phyloP scores from a whole-genome alignment of 805 yeast genomes.

The Candida parachauliodes region DNA sequence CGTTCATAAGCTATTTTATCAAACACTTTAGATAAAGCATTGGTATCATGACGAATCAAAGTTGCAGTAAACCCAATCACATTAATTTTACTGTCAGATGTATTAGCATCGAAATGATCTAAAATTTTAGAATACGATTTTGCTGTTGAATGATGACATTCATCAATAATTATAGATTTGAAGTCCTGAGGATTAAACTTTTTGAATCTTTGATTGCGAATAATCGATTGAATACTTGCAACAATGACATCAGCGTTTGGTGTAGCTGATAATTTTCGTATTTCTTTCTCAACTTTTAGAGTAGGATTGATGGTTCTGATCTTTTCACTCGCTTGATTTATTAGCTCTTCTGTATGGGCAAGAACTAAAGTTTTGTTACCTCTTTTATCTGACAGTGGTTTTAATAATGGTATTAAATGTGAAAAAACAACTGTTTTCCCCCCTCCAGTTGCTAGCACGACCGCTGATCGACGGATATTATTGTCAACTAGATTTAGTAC shows the following conservation, averaged over 20 bases:
- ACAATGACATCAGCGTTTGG: conserved; percentile 60
- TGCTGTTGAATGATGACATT: conserved; percentile 90
- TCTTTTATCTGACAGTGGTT: conserved; percentile 21
- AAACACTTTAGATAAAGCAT: conserved; percentile 52
- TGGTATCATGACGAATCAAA: conserved; percentile 69
- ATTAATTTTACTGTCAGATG: conserved; percentile 41
- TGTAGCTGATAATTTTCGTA: conserved; percentile 50
- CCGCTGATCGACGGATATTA: conserved; percentile 62
- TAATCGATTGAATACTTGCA: conserved; percentile 72
- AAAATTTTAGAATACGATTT: conserved; percentile 57
- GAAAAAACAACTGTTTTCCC: conserved; percentile 86
- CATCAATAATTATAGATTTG: conserved; percentile 79
- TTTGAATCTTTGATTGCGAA: conserved; percentile 42
- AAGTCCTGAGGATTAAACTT: conserved; percentile 55
- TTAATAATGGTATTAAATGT: conserved; percentile 46
- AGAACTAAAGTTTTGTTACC: conserved; percentile 52
- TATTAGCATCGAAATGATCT: conserved; percentile 51
- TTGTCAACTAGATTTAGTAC: conserved; percentile 46
- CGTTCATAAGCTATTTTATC: conserved; percentile 74
- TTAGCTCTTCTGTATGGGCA: conserved; percentile 80
- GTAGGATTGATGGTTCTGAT: conserved; percentile 48
- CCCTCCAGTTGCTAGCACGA: conserved; percentile 89
- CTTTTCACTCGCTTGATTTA: conserved; percentile 60
- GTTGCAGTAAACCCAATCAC: conserved; percentile 91
- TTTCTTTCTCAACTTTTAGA: conserved; percentile 59